phyloP scores from a whole-genome alignment of 306 rosid species.

The Sphenostylis stenocarpa region DNA sequence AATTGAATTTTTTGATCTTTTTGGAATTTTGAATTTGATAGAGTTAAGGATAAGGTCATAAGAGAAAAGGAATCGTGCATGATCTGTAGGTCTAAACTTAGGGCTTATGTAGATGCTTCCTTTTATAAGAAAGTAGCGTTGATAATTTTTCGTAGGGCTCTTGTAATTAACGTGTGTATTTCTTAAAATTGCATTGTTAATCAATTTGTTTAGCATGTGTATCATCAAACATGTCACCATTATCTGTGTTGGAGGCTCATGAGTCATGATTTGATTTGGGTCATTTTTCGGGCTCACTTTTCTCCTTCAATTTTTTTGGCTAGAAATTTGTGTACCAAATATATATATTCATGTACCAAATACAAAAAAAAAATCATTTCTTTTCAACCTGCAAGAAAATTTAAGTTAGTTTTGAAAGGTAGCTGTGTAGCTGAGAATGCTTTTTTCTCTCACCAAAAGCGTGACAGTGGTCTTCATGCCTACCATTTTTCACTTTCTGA shows the following conservation, averaged over 20 bases:
- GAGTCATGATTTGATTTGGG: not conserved
- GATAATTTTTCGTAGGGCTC: constrained; percentile 34
- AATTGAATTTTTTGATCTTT: constrained; percentile 23
- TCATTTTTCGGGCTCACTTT: not conserved
- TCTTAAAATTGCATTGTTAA: constrained; percentile 38
- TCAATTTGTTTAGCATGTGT: constrained; percentile 18
- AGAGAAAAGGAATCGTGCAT: constrained; percentile 31
- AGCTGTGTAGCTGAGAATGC: not conserved
- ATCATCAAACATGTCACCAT: not conserved
- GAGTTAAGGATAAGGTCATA: constrained; percentile 21
- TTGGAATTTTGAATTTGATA: constrained; percentile 35
- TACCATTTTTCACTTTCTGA: not conserved
- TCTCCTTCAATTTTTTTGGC: not conserved
- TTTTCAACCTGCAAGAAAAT: not conserved
- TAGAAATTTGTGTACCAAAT: not conserved
- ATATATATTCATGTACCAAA: not conserved
- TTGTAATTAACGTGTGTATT: constrained; percentile 42
- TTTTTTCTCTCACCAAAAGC: not conserved
- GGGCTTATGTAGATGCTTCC: constrained; percentile 32
- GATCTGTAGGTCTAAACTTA: constrained; percentile 38
- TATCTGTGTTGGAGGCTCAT: not conserved
- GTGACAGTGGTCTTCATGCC: not conserved
- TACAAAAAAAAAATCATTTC: not conserved
- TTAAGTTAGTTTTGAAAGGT: not conserved
- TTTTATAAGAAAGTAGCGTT: constrained; percentile 31